A percentile compares a stretch with the other conserved stretches of the same genome.
Conservation (phyloP, 192 early-diverging fungal species). For the Coemansia sp. region DNA sequence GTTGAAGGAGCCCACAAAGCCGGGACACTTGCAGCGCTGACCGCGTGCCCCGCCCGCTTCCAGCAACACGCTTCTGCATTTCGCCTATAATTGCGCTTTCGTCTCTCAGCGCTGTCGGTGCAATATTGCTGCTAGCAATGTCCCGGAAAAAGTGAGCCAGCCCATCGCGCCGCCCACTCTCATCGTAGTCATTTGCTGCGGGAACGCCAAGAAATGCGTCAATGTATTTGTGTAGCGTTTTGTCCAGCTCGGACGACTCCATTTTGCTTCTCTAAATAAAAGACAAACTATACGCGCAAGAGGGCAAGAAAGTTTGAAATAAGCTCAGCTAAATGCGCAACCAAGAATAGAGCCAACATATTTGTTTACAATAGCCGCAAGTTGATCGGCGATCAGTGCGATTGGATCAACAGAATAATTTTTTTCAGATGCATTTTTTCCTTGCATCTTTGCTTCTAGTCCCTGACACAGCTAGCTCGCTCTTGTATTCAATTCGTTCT, state of each 20-base stretch:
- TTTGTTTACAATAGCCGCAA: not conserved
- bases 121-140: conserved; percentile 45
- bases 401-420: not conserved
- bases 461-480: not conserved
- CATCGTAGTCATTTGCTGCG: conserved; percentile 8
- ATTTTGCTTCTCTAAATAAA: not conserved
- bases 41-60: conserved; percentile 14
- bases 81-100: conserved; percentile 29
- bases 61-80: conserved; percentile 33
- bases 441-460: not conserved
- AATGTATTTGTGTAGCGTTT: conserved; percentile 35
- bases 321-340: not conserved
- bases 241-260: conserved; percentile 30
- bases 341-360: conserved; percentile 8
- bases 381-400: not conserved
- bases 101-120: conserved; percentile 14
- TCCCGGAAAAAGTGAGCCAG: conserved; percentile 28
- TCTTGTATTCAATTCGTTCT: not conserved
- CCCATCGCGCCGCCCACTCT: conserved; percentile 20
- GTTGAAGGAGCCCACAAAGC: conserved; percentile 33
- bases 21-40: conserved; percentile 29
- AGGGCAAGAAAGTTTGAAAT: not conserved
- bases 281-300: not conserved
- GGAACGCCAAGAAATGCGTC: conserved; percentile 36
- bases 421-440: not conserved